Base-by-base conservation (phyloP, 805 yeast species). In the Candida orba region DNA sequence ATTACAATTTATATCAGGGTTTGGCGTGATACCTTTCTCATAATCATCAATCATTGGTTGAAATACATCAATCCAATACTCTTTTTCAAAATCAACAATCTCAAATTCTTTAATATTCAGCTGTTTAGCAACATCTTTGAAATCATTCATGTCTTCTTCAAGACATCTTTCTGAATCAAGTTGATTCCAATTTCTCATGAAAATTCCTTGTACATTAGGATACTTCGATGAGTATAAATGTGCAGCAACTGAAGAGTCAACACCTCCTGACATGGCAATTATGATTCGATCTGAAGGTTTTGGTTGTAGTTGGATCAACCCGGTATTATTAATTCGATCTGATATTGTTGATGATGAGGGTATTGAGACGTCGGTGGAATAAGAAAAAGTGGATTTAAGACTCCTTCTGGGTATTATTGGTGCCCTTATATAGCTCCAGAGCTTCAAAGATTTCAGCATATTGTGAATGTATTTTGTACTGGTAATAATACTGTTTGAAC, bases 241-340 rank as follows among this genome's bases (percentile, higher is more conserved):
- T 0, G 98, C 97, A 3, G 84, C 76, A 1, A 90, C 88, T 1
- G 96, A 83, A 0, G 97, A 90, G 62, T 93, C 99, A 1, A 93
- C 98, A 0, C 99, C 99, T 0, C 95, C 85, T 1, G 96, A 87
- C 96, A 93, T 86, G 8, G 98, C 96, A 6, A 93, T 78, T 18
- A 84, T 66, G 20, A 91, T 75, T 42, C 73, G 76, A 53, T 86
- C 95, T 29, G 69, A 60, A 9, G 50, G 50, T 0, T 52, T 48
- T 0, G 91, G 91, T 17, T 52, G 48, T 6, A 56, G 60, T 58
- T 71, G 87, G 8, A n/a, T n/a, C 5, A 37, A 32, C 12, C 39
- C 39, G 3, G 34, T 37, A 5, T 10, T 6, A 6, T 4, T 27
- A 14, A 37, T 37, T 3, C 39, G 23, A 5, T 18, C 33, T 6